These are phyloP conservation scores for Parachlorella kessleri DNA, from an alignment of 139 green algal species.

Conservation along the genomic window DNA sequence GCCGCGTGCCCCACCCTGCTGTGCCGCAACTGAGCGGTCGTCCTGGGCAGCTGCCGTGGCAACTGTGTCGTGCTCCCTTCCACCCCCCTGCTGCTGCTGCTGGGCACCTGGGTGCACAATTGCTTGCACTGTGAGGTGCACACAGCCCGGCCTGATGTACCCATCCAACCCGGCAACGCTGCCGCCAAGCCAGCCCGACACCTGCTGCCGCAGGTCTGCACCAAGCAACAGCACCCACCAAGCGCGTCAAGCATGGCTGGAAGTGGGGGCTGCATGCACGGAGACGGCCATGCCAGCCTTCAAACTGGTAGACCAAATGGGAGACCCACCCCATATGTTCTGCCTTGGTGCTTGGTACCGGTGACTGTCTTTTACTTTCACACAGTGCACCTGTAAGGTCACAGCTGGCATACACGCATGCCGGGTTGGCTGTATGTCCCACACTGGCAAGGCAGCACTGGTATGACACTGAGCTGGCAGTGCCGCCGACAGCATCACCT, in stretches of 20 bases:
- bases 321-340: too few relatives aligned
- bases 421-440: background rate
- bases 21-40: background rate
- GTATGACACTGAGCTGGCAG: background rate
- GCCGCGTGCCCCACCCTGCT: background rate
- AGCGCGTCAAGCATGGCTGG: too few relatives aligned
- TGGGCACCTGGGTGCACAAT: slow-evolving; percentile 28
- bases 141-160: slow-evolving; percentile 78
- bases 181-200: slow-evolving; percentile 5
- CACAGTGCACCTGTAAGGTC: background rate
- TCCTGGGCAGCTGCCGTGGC: background rate
- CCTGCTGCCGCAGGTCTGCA: background rate
- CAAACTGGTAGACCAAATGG: too few relatives aligned
- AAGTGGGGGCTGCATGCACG: background rate
- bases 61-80: background rate
- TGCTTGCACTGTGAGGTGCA: slow-evolving; percentile 74
- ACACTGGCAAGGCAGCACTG: background rate
- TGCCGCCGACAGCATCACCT: background rate
- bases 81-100: background rate
- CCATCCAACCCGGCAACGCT: slow-evolving; percentile 50
- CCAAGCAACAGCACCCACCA: background rate
- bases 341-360: too few relatives aligned
- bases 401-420: background rate
- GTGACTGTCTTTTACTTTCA: too few relatives aligned
- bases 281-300: too few relatives aligned